Evolutionary conservation across 345 rosid species (phyloP).

Genomic region (Populus alba): DNA sequence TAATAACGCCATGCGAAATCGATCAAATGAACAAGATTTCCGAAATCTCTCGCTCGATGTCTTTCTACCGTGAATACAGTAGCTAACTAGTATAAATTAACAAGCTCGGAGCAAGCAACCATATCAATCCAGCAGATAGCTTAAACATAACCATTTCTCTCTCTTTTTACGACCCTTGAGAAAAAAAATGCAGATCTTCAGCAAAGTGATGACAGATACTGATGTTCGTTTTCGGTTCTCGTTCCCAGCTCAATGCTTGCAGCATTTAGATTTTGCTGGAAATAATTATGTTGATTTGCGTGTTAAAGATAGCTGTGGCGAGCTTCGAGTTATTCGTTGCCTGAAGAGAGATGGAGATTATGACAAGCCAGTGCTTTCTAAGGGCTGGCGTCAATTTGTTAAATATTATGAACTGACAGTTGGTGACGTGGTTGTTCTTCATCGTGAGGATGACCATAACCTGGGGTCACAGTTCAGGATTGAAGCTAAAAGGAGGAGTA

Average conservation of each 20-base stretch:
- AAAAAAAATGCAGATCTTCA: neutral
- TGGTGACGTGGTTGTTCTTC: neutral
- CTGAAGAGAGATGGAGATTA: neutral
- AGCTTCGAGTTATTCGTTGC: neutral
- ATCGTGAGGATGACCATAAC: neutral
- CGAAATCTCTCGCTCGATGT: no score
- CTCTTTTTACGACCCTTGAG: no score
- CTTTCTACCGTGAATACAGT: no score
- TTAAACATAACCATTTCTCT: no score
- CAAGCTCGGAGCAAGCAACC: no score
- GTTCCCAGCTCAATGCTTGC: neutral
- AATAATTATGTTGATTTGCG: neutral
- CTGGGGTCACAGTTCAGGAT: neutral
- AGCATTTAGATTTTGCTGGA: neutral
- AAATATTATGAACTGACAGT: neutral
- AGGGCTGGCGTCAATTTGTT: neutral
- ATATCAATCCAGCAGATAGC: no score
- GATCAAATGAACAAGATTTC: no score
- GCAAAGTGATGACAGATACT: neutral
- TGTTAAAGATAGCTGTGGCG: neutral
- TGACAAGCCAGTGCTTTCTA: neutral
- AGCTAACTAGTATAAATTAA: no score
- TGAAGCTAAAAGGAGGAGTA: neutral
- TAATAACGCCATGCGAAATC: no score
- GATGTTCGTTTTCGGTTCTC: neutral